phyloP scores from a whole-genome alignment of 495 filamentous ascomycete species.

The Barbatosphaeria neglecta region DNA sequence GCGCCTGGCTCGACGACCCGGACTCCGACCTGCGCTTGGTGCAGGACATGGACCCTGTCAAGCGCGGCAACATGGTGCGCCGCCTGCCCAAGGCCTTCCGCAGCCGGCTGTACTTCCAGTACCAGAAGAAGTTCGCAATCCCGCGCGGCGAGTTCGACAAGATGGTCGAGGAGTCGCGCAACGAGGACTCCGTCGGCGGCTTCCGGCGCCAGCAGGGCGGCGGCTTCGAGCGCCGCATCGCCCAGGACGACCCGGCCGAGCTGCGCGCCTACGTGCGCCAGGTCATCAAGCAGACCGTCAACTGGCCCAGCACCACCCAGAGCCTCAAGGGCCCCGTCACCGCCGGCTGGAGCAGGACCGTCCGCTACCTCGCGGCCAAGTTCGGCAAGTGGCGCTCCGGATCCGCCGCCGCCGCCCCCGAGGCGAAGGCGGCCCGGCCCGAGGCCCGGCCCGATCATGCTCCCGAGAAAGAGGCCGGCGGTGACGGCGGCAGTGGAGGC shows the following conservation, averaged over 20 bases:
- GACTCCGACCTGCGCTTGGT: slow-evolving; percentile 40
- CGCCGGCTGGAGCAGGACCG: slow-evolving; percentile 53
- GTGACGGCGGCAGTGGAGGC: no score
- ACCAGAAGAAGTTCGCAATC: slow-evolving; percentile 80
- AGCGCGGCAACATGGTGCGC: slow-evolving; percentile 90
- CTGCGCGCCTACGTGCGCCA: slow-evolving; percentile 54
- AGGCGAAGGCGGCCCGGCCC: slow-evolving; percentile 1
- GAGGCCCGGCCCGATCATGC: no score
- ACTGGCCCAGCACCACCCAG: slow-evolving; percentile 81
- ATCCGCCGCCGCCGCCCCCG: slow-evolving; percentile 1
- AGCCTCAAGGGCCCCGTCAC: slow-evolving; percentile 72
- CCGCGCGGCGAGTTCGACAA: slow-evolving; percentile 71
- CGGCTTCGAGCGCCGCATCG: slow-evolving; percentile 76
- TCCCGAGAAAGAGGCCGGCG: no score
- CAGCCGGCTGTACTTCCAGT: slow-evolving; percentile 82
- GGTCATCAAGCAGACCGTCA: slow-evolving; percentile 75
- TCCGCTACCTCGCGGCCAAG: slow-evolving; percentile 77
- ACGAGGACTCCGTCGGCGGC: slow-evolving; percentile 49
- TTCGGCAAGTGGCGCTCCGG: slow-evolving; percentile 53
- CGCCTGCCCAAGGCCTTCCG: slow-evolving; percentile 82
- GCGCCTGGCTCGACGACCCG: slow-evolving; percentile 56
- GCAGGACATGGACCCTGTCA: slow-evolving; percentile 86
- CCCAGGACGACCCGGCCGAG: slow-evolving; percentile 47
- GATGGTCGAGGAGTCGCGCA: slow-evolving; percentile 65
- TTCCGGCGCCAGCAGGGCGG: slow-evolving; percentile 68